Percentiles rank a stretch among this genome's conserved stretches.
These are phyloP conservation scores for Magnusiomyces sp. DNA, from an alignment of 1,139 yeast species.

Conservation along the genomic window DNA sequence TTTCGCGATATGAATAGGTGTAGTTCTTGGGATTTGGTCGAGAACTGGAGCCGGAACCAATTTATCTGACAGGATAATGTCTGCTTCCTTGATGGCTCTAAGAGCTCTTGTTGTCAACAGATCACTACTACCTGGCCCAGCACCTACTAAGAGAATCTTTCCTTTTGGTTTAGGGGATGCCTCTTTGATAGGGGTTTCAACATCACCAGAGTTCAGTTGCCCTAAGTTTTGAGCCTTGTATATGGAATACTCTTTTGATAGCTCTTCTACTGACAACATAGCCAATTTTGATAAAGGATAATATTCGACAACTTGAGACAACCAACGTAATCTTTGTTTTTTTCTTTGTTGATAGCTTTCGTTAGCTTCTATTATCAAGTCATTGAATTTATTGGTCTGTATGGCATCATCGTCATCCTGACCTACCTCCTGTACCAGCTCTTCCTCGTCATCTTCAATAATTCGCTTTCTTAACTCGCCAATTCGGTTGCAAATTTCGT, in stretches of 20 bases:
- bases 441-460: conserved; percentile 42
- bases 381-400: conserved; percentile 49
- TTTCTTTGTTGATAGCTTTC: conserved; percentile 40
- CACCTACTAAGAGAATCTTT: conserved; percentile 69
- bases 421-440: conserved; percentile 36
- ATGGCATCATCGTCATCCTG: conserved; percentile 65
- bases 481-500: conserved; percentile 56
- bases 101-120: conserved; percentile 80
- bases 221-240: neutral
- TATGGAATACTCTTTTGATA: conserved; percentile 37
- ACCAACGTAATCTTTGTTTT: conserved; percentile 70
- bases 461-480: conserved; percentile 56
- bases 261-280: conserved; percentile 47
- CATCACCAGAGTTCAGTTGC: neutral
- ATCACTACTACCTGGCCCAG: conserved; percentile 90
- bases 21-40: conserved; percentile 64
- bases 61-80: conserved; percentile 80
- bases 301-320: conserved; percentile 84
- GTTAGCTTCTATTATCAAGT: conserved; percentile 52
- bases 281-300: conserved; percentile 67
- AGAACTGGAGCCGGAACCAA: conserved; percentile 84
- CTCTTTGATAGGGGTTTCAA: neutral
- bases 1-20: conserved; percentile 76
- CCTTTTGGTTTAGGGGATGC: conserved; percentile 34
- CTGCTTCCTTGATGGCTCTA: conserved; percentile 73